Evolutionary conservation across 192 early-diverging fungal genomes (phyloP).

Genomic region (Coemansia sp.): DNA sequence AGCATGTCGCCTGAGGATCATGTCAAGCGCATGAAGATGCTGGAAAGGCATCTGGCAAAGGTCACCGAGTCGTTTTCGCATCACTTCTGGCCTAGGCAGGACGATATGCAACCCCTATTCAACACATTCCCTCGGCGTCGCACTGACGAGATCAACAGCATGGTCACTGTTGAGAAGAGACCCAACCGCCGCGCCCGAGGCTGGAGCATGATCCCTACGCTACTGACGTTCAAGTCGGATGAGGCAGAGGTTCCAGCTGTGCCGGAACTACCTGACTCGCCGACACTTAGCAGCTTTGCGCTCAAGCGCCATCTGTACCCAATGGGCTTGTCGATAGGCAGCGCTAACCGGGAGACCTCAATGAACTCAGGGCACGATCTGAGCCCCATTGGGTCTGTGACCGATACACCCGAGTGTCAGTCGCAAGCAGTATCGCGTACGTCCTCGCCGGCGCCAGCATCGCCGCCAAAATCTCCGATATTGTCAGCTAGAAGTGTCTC

Average conservation of each 20-base stretch:
- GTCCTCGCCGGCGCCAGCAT: slow-evolving; percentile 20
- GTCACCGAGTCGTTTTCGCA: slow-evolving; percentile 50
- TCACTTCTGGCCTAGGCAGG: slow-evolving; percentile 55
- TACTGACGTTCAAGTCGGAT: slow-evolving; percentile 41
- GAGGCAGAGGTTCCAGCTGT: slow-evolving; percentile 15
- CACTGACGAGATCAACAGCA: slow-evolving; percentile 29
- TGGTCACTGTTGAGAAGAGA: slow-evolving; percentile 15
- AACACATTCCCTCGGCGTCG: slow-evolving; percentile 52
- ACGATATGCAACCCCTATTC: slow-evolving; percentile 37
- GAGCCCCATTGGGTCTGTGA: slow-evolving; percentile 28
- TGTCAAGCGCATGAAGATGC: slow-evolving; percentile 51
- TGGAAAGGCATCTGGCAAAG: slow-evolving; percentile 53
- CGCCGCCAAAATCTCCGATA: slow-evolving; percentile 33
- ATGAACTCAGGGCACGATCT: slow-evolving; percentile 42
- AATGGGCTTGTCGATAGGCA: slow-evolving; percentile 48
- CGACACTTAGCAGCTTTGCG: slow-evolving; percentile 34
- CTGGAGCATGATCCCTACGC: slow-evolving; percentile 56
- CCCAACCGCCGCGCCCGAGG: slow-evolving; percentile 40
- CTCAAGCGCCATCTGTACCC: slow-evolving; percentile 55
- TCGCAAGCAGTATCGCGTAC: slow-evolving; percentile 32
- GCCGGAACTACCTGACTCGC: slow-evolving; percentile 44
- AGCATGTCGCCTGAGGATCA: slow-evolving; percentile 44
- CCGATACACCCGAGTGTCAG: slow-evolving; percentile 21
- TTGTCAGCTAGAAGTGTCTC: slow-evolving; percentile 27
- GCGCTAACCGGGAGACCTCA: slow-evolving; percentile 25